Percentiles rank a stretch among this genome's conserved stretches.
Evolutionary conservation across 2,329 filamentous ascomycete genomes (phyloP).

Genomic region (Colletotrichum noveboracense): DNA sequence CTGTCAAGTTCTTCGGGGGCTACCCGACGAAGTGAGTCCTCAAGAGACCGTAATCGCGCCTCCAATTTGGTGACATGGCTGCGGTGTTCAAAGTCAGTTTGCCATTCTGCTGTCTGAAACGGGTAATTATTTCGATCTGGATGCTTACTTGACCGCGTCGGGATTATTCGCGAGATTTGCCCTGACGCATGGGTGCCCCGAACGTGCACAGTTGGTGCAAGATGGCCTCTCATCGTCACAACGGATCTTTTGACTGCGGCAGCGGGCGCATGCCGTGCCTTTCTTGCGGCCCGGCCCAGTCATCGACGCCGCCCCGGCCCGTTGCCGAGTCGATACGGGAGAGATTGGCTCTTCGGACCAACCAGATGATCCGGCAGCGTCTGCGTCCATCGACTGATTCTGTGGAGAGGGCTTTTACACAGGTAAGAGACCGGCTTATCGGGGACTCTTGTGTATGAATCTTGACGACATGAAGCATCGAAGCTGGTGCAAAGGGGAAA

Average conservation of each 20-base stretch:
- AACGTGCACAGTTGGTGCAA: constrained; percentile 33
- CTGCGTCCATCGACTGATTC: neutral
- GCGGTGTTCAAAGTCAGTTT: neutral
- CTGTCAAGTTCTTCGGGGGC: neutral
- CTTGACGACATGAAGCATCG: neutral
- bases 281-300: constrained; percentile 24
- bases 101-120: neutral
- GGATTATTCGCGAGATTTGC: neutral
- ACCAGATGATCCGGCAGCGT: neutral
- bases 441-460: neutral
- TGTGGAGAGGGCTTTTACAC: neutral
- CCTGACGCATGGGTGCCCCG: constrained; percentile 33
- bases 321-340: neutral
- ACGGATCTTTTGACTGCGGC: constrained; percentile 36
- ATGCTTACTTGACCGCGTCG: neutral
- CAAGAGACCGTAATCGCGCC: neutral
- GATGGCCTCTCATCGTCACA: constrained; percentile 33
- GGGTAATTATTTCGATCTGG: neutral
- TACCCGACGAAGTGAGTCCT: neutral
- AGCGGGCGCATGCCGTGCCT: constrained; percentile 36
- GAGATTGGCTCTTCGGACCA: neutral
- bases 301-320: neutral
- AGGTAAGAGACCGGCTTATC: neutral
- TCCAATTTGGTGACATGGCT: neutral
- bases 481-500: neutral